Evolutionary conservation across 2,329 filamentous ascomycete species (phyloP).

Genomic region (Aspergillus quadricinctus): DNA sequence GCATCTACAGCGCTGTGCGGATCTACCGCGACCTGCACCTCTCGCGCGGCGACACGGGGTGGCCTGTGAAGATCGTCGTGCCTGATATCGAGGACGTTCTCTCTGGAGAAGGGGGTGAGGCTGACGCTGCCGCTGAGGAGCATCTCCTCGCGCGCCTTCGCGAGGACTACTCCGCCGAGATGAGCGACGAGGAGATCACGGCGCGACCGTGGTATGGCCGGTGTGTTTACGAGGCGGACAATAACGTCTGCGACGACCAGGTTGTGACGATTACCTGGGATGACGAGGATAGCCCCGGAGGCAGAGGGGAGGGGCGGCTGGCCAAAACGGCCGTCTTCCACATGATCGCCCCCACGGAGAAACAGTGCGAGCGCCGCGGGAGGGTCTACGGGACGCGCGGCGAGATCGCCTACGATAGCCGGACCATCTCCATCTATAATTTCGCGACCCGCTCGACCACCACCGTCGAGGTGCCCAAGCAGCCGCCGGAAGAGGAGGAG

Average conservation of each 20-base stretch:
- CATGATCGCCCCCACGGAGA: slow-evolving; percentile 87
- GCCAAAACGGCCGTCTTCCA: slow-evolving; percentile 85
- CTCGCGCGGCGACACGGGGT: slow-evolving; percentile 61
- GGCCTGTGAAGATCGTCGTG: slow-evolving; percentile 86
- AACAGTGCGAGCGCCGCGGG: slow-evolving; percentile 80
- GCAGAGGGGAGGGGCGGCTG: too few relatives aligned
- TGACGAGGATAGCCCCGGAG: slow-evolving; percentile 40
- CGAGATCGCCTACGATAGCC: slow-evolving; percentile 81
- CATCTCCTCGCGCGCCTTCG: slow-evolving; percentile 47
- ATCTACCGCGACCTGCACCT: slow-evolving; percentile 73
- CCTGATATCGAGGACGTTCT: slow-evolving; percentile 94
- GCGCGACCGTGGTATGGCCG: slow-evolving; percentile 71
- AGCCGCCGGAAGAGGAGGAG: slow-evolving; percentile 52
- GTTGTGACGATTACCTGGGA: slow-evolving; percentile 85
- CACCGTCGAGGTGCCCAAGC: slow-evolving; percentile 56
- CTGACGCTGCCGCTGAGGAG: slow-evolving; percentile 40
- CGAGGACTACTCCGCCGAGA: slow-evolving; percentile 53
- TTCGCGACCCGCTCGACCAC: slow-evolving; percentile 57
- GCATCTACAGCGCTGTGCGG: slow-evolving; percentile 79
- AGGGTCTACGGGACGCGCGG: slow-evolving; percentile 81
- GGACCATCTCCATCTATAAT: slow-evolving; percentile 69
- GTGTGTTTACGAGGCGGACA: slow-evolving; percentile 92
- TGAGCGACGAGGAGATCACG: slow-evolving; percentile 51
- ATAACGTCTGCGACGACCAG: slow-evolving; percentile 91
- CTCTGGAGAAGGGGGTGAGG: too few relatives aligned